Base-by-base conservation (phyloP, 108 stramenopile genomes). In the Phaeodactylum tricornutum region DNA sequence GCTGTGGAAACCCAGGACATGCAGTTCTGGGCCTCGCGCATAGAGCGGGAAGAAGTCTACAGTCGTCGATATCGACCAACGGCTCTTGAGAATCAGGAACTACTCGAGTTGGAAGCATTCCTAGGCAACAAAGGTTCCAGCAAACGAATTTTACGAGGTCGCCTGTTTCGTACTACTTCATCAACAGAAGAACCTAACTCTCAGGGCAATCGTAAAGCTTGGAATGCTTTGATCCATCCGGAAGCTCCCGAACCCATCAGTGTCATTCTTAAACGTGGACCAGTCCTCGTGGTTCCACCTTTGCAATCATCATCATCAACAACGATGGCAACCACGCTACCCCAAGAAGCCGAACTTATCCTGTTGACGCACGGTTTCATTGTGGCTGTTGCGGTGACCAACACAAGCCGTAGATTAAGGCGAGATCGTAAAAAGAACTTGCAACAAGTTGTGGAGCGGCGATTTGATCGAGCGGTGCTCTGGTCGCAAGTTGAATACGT, bases 281-380 rank as follows among this genome's bases (percentile, higher is more conserved):
- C 50, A 15, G 20, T 53, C 20, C 47, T 46, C 47, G 45, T 12
- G 9, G 23, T 29, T 5, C 55, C 4, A 22, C 57, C 0, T 59
- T 35, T 54, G 65, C 57, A 29, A 35, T 33, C 17, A 56, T 68
- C 12, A 41, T 68, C 14, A 15, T 64, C 11, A 45, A 52, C 23
- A 43, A 20, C 15, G 5, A 1, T 29, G 27, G 2, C 2, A 15
- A 26, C 12, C 39, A 30, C 27, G 59, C 15, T 30, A 12, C 20
- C 24, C 55, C 0, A 47, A 42, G 50, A 55, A 15, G 55, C 57
- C 29, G 63, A 65, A 40, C 16, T 74, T 7, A 30, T 61, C 14
- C 23, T 69, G 9, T 47, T 75, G 2, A 69, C 74, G 14, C 64
- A 66, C 50, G 74, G 74, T 7, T 75, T 75, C 25, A 31, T 69